phyloP scores from a whole-genome alignment of 257 asterid species.

The Nicotiana tabacum region DNA sequence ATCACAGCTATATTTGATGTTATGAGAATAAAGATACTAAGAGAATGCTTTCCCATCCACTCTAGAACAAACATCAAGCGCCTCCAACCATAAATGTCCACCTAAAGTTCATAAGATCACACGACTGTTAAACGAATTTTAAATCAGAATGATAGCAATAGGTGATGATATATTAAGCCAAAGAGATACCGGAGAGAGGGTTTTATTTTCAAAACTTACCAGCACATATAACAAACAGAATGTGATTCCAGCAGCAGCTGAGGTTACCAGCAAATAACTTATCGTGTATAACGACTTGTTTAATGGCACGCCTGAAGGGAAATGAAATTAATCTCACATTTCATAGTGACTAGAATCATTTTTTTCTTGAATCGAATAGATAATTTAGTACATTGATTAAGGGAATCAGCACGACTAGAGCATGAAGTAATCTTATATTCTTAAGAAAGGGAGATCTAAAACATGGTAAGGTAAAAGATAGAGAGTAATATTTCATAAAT shows the following conservation, averaged over 20 bases:
- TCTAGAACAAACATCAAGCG: slow-evolving; percentile 37
- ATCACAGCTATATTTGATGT: slow-evolving; percentile 68
- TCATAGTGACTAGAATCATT: background rate
- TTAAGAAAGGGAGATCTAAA: background rate
- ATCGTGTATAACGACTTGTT: slow-evolving; percentile 73
- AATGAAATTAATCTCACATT: slow-evolving; percentile 6
- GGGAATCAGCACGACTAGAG: background rate
- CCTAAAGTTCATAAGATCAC: slow-evolving; percentile 28
- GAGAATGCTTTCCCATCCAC: slow-evolving; percentile 83
- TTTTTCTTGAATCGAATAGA: background rate
- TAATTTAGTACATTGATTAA: background rate
- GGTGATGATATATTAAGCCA: background rate
- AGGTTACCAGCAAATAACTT: slow-evolving; percentile 70
- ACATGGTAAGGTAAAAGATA: background rate
- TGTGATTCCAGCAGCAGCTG: slow-evolving; percentile 75
- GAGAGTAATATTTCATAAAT: background rate
- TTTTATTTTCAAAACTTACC: slow-evolving; percentile 29
- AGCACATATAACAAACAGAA: slow-evolving; percentile 57
- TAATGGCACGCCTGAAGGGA: slow-evolving; percentile 56
- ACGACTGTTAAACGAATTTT: background rate
- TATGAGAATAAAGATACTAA: slow-evolving; percentile 54
- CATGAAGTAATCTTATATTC: background rate
- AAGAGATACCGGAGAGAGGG: background rate
- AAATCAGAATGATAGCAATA: background rate
- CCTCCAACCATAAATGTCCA: slow-evolving; percentile 77